These are phyloP conservation scores for Saraca asoca DNA, from an alignment of 331 rosid genomes.

Conservation along the genomic window DNA sequence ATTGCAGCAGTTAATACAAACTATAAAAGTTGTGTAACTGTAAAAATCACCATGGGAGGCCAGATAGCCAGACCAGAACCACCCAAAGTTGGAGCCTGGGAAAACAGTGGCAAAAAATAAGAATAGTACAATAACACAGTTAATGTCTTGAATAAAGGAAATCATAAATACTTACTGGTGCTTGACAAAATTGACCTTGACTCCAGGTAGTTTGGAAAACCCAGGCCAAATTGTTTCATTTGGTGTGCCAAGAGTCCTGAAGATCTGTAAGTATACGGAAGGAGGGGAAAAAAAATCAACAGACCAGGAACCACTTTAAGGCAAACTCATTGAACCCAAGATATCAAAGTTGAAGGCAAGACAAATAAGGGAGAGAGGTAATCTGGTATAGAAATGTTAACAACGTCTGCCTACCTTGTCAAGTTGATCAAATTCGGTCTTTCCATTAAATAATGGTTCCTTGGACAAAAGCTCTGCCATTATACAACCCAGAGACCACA, in stretches of 20 bases:
- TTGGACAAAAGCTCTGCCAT: constrained; percentile 93
- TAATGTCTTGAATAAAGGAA: constrained; percentile 34
- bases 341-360: constrained; percentile 3
- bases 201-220: constrained; percentile 89
- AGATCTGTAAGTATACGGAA: constrained; percentile 55
- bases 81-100: constrained; percentile 99
- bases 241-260: constrained; percentile 84
- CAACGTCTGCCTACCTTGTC: constrained; percentile 62
- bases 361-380: constrained; percentile 1
- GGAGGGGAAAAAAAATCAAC: constrained; percentile 18
- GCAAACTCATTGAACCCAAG: not conserved
- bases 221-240: constrained; percentile 95
- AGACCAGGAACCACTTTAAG: constrained; percentile 12
- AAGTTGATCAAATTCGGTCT: constrained; percentile 88
- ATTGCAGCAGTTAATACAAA: constrained; percentile 56
- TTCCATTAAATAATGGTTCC: constrained; percentile 88
- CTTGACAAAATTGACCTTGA: constrained; percentile 92
- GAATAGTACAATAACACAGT: constrained; percentile 45
- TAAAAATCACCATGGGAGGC: constrained; percentile 78
- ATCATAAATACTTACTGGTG: constrained; percentile 79
- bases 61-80: constrained; percentile 94
- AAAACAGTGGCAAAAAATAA: constrained; percentile 85
- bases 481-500: constrained; percentile 98
- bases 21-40: constrained; percentile 47
- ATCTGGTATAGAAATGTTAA: constrained; percentile 14